Percentiles rank a stretch among this genome's conserved stretches.
Evolutionary conservation across 2,329 filamentous ascomycete species (phyloP).

Genomic region (Aspergillus viridinutans): DNA sequence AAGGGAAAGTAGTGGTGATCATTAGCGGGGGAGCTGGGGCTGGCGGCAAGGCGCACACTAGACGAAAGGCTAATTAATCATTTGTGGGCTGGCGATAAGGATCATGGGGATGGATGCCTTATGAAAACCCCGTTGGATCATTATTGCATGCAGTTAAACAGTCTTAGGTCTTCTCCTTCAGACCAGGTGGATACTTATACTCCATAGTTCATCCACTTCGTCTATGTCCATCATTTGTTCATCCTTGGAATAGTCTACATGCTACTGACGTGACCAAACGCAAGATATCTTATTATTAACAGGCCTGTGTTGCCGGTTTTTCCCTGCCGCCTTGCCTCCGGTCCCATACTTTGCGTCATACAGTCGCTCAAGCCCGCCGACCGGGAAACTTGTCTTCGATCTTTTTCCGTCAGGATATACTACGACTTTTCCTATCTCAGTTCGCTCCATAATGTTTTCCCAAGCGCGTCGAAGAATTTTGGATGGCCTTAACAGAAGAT

Average conservation of each 20-base stretch:
- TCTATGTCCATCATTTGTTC: background rate
- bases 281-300: background rate
- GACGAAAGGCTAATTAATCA: background rate
- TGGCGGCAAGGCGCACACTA: background rate
- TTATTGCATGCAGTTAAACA: background rate
- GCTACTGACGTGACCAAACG: background rate
- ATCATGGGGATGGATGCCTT: background rate
- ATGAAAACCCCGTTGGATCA: background rate
- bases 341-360: conserved; percentile 36
- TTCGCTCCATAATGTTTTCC: conserved; percentile 37
- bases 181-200: background rate
- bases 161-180: background rate
- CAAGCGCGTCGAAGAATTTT: conserved; percentile 38
- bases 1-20: no score
- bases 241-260: background rate
- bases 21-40: background rate
- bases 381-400: conserved; percentile 25
- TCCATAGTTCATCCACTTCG: background rate
- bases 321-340: conserved; percentile 6
- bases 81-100: background rate
- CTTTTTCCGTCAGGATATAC: conserved; percentile 13
- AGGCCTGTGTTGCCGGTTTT: background rate
- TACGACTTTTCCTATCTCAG: conserved; percentile 12
- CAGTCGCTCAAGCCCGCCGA: conserved; percentile 24
- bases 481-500: conserved; percentile 44